Percentiles rank a stretch among this genome's conserved stretches.
Conservation (phyloP, 2,329 filamentous ascomycete genomes). For the Sarocladiaceae sp. region DNA sequence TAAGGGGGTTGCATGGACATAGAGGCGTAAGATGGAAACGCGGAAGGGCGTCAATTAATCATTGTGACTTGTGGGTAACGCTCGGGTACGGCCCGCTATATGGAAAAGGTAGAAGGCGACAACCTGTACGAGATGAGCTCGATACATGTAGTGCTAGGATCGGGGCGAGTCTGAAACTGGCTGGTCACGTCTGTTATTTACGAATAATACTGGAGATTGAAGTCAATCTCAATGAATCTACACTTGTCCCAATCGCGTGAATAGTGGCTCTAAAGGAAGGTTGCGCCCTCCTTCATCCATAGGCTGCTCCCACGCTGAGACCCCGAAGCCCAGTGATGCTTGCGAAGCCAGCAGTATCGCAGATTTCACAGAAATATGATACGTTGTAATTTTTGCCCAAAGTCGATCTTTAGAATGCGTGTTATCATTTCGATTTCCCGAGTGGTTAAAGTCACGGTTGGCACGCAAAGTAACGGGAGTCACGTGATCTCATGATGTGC, state of each 20-base stretch:
- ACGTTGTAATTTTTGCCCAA: too few species aligned
- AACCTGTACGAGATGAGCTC: conserved; percentile 29
- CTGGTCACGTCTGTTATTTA: conserved; percentile 2
- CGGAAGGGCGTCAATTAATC: conserved; percentile 17
- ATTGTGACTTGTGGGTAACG: conserved; percentile 25
- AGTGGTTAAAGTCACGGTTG: too few species aligned
- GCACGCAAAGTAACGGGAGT: neutral
- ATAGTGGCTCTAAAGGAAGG: too few species aligned
- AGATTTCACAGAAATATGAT: too few species aligned
- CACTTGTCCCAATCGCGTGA: too few species aligned
- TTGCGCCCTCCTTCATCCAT: too few species aligned
- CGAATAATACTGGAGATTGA: conserved; percentile 9
- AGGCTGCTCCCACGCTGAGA: too few species aligned
- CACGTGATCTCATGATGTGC: conserved; percentile 4
- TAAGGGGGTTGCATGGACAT: conserved; percentile 31
- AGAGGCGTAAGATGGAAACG: conserved; percentile 17
- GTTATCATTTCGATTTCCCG: too few species aligned
- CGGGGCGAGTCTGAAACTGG: neutral
- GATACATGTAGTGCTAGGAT: conserved; percentile 26
- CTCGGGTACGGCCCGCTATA: conserved; percentile 16
- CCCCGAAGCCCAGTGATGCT: too few species aligned
- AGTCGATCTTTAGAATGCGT: too few species aligned
- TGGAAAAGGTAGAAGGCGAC: conserved; percentile 18
- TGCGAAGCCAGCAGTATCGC: too few species aligned
- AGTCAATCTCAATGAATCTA: too few species aligned